Evolutionary conservation across 2,329 filamentous ascomycete species (phyloP), one percentile per base, ranked within the genome.

Genomic region (Aplosporella prunicola): DNA sequence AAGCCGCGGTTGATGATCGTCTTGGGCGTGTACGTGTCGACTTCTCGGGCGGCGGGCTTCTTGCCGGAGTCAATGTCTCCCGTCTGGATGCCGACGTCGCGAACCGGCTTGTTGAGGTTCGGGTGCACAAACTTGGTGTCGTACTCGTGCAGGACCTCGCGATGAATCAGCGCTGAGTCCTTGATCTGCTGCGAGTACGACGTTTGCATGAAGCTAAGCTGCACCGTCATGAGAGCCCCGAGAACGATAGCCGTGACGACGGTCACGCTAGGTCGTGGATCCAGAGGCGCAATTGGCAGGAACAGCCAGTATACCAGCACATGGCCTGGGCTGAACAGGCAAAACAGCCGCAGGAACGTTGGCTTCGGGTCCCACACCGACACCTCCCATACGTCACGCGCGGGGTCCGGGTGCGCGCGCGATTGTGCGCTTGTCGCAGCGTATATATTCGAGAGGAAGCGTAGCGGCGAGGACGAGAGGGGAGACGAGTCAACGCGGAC

Each of bases 51-150:
- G 56, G 40, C 56, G 41, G 39, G 45, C 18, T n/a, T 14, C 11
- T 38, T 26, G 8, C 22, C 28, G 26, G 48, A 56, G 22, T 48
- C 52, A 5, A 57, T 51, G 25, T 51, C 15, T 48, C 50, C 76
- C 41, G 81, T 80, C 57, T 96, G 89, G 1, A 82, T 91, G 5
- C 77, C 82, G 1, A 89, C 86, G 51, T 82, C 75, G 46, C 79
- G 68, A 46, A 93, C 83, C 5, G 82, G 68, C 6, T 82, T 83
- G 49, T 93, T 83, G n/a, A 93, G 74, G 9, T 80, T 74, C 2
- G 91, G 91, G 52, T 93, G 86, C 1, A 98, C 91, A 53, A 82
- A 95, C 64, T 98, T 98, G 48, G 78, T 84, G 55, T 96, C 86
- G 55, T 98, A 98, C 62, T 98, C 91, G 56, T 87, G 80, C 62